phyloP scores from a whole-genome alignment of 768 basidiomycete species.

The Stropharia rugosoannulata region DNA sequence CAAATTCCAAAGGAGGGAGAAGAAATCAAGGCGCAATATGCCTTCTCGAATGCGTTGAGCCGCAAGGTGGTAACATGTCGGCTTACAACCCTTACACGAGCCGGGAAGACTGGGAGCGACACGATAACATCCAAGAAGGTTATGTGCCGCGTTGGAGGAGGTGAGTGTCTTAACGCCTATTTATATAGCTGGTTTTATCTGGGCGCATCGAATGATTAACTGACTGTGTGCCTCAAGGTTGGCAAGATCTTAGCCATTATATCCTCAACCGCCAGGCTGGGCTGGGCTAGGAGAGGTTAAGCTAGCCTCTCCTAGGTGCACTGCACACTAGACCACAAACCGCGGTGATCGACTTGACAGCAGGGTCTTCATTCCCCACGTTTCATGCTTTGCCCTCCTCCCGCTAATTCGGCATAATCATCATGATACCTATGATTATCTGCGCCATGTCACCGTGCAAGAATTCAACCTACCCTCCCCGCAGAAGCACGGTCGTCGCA shows the following conservation, averaged over 20 bases:
- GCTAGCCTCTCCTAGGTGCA: no score
- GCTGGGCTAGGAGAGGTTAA: slow-evolving; percentile 23
- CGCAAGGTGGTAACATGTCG: slow-evolving; percentile 78
- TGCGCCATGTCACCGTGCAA: no score
- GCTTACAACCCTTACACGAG: slow-evolving; percentile 74
- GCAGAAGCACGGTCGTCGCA: no score
- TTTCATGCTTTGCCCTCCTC: no score
- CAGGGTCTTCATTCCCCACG: no score
- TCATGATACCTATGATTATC: no score
- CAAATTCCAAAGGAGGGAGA: slow-evolving; percentile 65
- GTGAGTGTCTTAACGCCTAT: slow-evolving; percentile 37
- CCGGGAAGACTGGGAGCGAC: slow-evolving; percentile 45
- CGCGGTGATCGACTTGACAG: no score
- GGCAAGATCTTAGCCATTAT: slow-evolving; percentile 79
- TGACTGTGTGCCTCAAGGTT: slow-evolving; percentile 43
- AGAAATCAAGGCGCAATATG: slow-evolving; percentile 83
- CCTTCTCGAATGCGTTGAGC: slow-evolving; percentile 70
- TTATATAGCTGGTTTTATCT: not conserved
- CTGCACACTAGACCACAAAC: no score
- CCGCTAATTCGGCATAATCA: no score
- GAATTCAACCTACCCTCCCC: no score
- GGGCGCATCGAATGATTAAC: not conserved
- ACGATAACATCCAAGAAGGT: slow-evolving; percentile 73
- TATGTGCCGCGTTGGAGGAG: slow-evolving; percentile 89
- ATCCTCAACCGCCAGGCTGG: slow-evolving; percentile 77